Conservation (phyloP, 2,329 filamentous ascomycete genomes). For the Exophiala phaeomuriformis region DNA sequence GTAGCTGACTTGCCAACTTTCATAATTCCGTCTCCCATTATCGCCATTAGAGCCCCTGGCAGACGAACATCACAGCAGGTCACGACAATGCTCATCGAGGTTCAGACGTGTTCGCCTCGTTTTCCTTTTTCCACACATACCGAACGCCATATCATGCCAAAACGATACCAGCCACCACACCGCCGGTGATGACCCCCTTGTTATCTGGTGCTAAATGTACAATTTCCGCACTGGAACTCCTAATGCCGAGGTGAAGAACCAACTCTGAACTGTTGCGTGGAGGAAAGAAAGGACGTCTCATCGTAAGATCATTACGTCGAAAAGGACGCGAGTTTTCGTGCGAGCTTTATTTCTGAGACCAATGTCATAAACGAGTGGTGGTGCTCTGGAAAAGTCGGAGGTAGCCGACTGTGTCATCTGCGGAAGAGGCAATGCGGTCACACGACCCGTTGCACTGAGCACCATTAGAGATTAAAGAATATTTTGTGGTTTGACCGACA, state of each 20-base stretch:
- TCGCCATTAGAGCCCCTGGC: not conserved
- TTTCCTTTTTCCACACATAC: slow-evolving; percentile 1
- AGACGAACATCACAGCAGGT: not conserved
- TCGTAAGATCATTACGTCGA: slow-evolving; percentile 17
- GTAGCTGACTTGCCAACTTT: slow-evolving; percentile 8
- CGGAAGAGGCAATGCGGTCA: not conserved
- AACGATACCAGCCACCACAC: slow-evolving; percentile 4
- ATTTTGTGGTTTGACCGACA: not conserved
- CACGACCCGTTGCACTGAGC: not conserved
- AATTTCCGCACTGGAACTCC: slow-evolving; percentile 7
- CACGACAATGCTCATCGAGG: not conserved
- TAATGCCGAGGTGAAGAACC: slow-evolving; percentile 6
- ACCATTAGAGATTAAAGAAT: slow-evolving; percentile 9
- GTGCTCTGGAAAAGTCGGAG: not conserved
- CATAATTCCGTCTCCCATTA: slow-evolving; percentile 8
- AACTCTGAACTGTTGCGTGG: slow-evolving; percentile 10
- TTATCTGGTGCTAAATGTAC: slow-evolving; percentile 19
- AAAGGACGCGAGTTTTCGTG: not conserved
- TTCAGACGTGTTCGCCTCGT: not conserved
- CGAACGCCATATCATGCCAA: slow-evolving; percentile 14
- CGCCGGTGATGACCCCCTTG: slow-evolving; percentile 7
- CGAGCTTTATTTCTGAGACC: not conserved
- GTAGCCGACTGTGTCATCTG: not conserved
- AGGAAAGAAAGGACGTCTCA: slow-evolving; percentile 16
- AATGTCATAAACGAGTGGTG: not conserved